These are phyloP conservation scores for Alternaria conjuncta DNA, from an alignment of 2,329 filamentous ascomycete genomes.

Conservation along the genomic window DNA sequence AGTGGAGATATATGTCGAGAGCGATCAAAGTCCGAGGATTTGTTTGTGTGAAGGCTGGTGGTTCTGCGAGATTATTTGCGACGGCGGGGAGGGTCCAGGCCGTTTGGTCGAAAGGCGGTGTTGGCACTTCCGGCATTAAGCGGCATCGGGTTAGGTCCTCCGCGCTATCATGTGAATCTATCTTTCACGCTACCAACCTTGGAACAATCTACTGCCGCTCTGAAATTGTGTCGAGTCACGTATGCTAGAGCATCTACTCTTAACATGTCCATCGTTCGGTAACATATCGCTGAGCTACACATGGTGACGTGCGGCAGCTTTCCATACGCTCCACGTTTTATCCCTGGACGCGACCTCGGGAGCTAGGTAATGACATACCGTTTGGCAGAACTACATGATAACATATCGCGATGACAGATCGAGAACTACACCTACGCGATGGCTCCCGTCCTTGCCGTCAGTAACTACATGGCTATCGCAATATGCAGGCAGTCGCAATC, in stretches of 20 bases:
- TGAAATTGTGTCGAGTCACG: background rate
- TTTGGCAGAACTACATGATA: background rate
- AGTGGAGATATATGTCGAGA: conserved; percentile 11
- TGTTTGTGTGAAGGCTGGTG: conserved; percentile 13
- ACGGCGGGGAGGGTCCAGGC: conserved; percentile 29
- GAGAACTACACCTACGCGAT: background rate
- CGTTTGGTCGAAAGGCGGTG: conserved; percentile 15
- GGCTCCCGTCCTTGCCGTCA: background rate
- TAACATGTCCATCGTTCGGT: background rate
- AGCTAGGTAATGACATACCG: background rate
- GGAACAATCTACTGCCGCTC: background rate
- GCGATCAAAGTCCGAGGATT: conserved; percentile 11
- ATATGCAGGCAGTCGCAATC: background rate
- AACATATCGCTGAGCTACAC: background rate
- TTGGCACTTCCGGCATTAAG: conserved; percentile 14
- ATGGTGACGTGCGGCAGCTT: background rate
- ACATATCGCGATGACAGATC: background rate
- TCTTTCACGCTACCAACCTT: background rate
- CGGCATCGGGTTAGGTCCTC: conserved; percentile 13
- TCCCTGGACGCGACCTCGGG: background rate
- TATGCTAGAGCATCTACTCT: background rate
- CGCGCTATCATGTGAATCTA: conserved; percentile 21
- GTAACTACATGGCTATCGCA: background rate
- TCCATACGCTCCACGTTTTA: background rate
- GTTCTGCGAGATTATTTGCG: conserved; percentile 36